Evolutionary conservation across 306 rosid genomes (phyloP).

Genomic region (Vigna nakashimae): DNA sequence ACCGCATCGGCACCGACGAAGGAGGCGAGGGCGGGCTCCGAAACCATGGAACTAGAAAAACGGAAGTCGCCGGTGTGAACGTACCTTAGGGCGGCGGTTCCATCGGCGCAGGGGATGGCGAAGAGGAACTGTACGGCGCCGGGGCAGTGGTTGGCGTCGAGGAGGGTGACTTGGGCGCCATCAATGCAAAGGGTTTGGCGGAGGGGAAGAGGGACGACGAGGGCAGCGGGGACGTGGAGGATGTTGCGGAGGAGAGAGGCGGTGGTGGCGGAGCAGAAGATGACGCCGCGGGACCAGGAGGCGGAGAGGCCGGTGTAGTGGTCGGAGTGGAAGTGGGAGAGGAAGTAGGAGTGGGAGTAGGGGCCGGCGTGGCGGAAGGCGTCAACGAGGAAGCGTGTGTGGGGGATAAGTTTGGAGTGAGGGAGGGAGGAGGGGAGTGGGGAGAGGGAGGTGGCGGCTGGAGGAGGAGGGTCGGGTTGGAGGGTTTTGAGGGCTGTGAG

Average conservation of each 20-base stretch:
- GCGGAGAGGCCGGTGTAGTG: slow-evolving; percentile 82
- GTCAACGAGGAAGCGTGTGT: slow-evolving; percentile 81
- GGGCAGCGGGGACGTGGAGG: slow-evolving; percentile 56
- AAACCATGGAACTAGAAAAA: slow-evolving; percentile 57
- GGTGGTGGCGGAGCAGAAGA: slow-evolving; percentile 75
- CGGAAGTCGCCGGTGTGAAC: slow-evolving; percentile 95
- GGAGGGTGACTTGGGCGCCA: slow-evolving; percentile 58
- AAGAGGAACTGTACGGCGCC: slow-evolving; percentile 92
- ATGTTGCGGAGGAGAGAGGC: slow-evolving; percentile 61
- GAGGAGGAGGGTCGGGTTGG: neutral
- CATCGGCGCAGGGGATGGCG: slow-evolving; percentile 43
- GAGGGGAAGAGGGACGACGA: slow-evolving; percentile 64
- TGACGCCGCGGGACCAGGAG: slow-evolving; percentile 73
- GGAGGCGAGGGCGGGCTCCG: slow-evolving; percentile 47
- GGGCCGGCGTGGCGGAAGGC: slow-evolving; percentile 71
- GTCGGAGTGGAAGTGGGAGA: slow-evolving; percentile 94
- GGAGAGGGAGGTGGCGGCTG: slow-evolving; percentile 5
- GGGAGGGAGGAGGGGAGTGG: slow-evolving; percentile 62
- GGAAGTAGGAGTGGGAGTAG: slow-evolving; percentile 77
- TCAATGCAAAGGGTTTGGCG: slow-evolving; percentile 56
- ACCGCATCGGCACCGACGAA: slow-evolving; percentile 77
- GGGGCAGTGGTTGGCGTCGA: slow-evolving; percentile 90
- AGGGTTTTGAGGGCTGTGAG: slow-evolving; percentile 55
- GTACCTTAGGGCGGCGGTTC: slow-evolving; percentile 54
- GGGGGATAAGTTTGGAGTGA: slow-evolving; percentile 78